Conservation (phyloP, 2,329 filamentous ascomycete species). For the Neoscytalidium dimidiatum region DNA sequence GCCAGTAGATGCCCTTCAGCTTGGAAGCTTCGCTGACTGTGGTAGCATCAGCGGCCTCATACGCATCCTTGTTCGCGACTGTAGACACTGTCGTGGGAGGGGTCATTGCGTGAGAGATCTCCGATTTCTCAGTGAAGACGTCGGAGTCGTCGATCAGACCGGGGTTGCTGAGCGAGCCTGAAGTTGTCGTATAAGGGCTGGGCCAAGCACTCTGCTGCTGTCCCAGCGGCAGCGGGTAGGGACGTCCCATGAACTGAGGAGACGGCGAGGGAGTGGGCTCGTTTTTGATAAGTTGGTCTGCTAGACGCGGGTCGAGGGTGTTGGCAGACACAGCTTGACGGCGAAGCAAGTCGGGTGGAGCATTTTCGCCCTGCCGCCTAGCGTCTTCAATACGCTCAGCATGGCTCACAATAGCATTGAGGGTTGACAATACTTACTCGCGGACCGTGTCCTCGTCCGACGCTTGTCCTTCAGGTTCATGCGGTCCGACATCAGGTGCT, state of each 20-base stretch:
- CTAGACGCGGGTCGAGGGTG: constrained; percentile 37
- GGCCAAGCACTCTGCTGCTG: constrained; percentile 42
- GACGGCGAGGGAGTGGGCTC: constrained; percentile 35
- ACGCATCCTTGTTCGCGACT: not conserved
- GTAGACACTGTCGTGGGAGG: not conserved
- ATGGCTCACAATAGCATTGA: not conserved
- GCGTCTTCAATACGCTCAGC: constrained; percentile 1
- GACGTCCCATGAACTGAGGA: constrained; percentile 30
- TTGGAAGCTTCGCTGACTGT: constrained; percentile 44
- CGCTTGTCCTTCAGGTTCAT: constrained; percentile 75
- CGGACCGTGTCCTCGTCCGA: constrained; percentile 45
- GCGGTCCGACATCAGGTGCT: constrained; percentile 73
- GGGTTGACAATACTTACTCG: constrained; percentile 1
- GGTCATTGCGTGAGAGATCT: not conserved
- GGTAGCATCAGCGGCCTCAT: not conserved
- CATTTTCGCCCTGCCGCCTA: not conserved
- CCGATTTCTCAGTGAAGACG: constrained; percentile 10
- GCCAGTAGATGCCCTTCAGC: constrained; percentile 73
- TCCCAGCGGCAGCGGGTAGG: constrained; percentile 29
- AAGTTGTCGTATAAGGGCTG: constrained; percentile 9
- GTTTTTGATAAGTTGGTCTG: constrained; percentile 38
- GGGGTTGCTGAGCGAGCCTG: not conserved
- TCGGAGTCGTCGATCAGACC: constrained; percentile 1
- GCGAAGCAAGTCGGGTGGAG: not conserved
- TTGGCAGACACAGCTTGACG: constrained; percentile 25